Evolutionary conservation across 2,329 filamentous ascomycete species (phyloP).

Genomic region (Volutella citrinella): DNA sequence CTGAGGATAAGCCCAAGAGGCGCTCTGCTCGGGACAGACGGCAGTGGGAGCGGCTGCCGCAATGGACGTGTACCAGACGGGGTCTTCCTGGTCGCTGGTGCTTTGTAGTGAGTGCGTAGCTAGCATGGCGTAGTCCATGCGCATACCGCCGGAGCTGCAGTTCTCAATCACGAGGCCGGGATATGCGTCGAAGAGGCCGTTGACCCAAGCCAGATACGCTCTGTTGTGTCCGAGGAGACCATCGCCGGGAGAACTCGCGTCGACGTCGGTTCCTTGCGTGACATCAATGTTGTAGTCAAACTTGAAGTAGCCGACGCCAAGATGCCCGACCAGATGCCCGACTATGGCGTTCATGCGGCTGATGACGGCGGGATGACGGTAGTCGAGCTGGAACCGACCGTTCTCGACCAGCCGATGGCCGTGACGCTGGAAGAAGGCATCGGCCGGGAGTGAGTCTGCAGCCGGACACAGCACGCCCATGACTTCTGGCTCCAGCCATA

Average conservation of each 20-base stretch:
- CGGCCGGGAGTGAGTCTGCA: constrained; percentile 25
- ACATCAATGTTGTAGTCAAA: constrained; percentile 38
- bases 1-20: constrained; percentile 33
- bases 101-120: constrained; percentile 28
- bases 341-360: constrained; percentile 23
- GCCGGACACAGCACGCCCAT: constrained; percentile 26
- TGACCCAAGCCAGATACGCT: constrained; percentile 30
- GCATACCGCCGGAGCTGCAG: constrained; percentile 31
- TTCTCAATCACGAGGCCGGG: constrained; percentile 30
- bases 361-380: constrained; percentile 23
- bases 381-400: constrained; percentile 33
- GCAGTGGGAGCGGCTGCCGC: constrained; percentile 29
- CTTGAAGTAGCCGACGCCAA: constrained; percentile 32
- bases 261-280: constrained; percentile 30
- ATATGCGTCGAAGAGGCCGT: constrained; percentile 22
- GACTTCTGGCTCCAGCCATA: constrained; percentile 36
- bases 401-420: constrained; percentile 30
- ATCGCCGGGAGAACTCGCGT: no score
- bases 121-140: constrained; percentile 33
- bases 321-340: constrained; percentile 20
- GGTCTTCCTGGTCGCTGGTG: constrained; percentile 33
- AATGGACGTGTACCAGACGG: constrained; percentile 28
- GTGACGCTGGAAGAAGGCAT: constrained; percentile 31
- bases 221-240: no score
- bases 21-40: constrained; percentile 31